Evolutionary conservation across 1,284 basidiomycete species (phyloP).

Genomic region (Melanopsichium pennsylvanicum): DNA sequence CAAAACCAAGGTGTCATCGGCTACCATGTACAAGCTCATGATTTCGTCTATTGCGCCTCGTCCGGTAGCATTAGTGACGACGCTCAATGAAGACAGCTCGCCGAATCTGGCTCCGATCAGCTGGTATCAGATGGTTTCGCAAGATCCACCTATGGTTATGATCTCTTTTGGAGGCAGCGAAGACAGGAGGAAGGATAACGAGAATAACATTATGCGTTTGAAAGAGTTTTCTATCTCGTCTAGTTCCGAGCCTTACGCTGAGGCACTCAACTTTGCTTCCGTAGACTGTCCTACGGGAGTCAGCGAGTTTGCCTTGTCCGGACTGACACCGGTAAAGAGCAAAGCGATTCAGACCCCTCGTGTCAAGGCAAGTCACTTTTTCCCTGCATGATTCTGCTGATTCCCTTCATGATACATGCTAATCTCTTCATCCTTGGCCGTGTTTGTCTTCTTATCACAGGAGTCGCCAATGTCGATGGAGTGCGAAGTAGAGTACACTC

Average conservation of each 20-base stretch:
- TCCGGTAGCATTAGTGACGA: conserved; percentile 54
- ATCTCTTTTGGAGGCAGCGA: conserved; percentile 50
- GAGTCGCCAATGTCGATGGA: conserved; percentile 58
- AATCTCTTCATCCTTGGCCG: not conserved
- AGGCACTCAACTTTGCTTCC: conserved; percentile 57
- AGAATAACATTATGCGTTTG: conserved; percentile 47
- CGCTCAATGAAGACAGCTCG: conserved; percentile 41
- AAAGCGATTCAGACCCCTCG: conserved; percentile 46
- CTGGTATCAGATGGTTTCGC: conserved; percentile 59
- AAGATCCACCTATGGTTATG: conserved; percentile 57
- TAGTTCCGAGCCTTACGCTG: conserved; percentile 50
- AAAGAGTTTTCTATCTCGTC: conserved; percentile 48
- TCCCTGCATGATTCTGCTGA: not conserved
- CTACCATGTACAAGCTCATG: conserved; percentile 55
- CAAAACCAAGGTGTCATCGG: conserved; percentile 39
- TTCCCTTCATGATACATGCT: too few species aligned
- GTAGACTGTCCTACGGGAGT: conserved; percentile 47
- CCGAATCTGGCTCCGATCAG: conserved; percentile 53
- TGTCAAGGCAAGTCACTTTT: conserved; percentile 25
- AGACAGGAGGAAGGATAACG: conserved; percentile 49
- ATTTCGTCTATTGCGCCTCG: conserved; percentile 52
- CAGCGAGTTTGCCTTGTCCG: conserved; percentile 50
- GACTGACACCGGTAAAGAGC: conserved; percentile 53
- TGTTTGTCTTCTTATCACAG: not conserved
- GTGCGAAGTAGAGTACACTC: conserved; percentile 45